Evolutionary conservation across 768 basidiomycete species (phyloP).

Genomic region (Sarcodon aspratus): DNA sequence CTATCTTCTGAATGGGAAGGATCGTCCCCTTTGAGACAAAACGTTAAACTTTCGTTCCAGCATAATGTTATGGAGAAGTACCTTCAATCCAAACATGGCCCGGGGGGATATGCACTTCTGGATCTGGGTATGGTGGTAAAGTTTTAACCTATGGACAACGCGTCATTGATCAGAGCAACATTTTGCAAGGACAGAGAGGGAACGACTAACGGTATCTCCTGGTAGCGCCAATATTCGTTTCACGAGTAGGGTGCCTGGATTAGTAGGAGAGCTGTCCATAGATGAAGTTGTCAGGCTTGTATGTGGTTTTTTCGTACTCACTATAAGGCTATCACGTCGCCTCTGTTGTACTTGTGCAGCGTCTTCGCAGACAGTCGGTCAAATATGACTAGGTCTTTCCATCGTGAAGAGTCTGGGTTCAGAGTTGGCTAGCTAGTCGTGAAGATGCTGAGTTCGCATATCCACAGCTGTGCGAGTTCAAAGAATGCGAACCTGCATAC

Average conservation of each 20-base stretch:
- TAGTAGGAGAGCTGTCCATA: slow-evolving; percentile 41
- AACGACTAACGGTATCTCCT: slow-evolving; percentile 35
- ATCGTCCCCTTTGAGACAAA: slow-evolving; percentile 41
- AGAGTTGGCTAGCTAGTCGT: slow-evolving; percentile 51
- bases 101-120: slow-evolving; percentile 40
- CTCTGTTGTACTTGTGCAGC: slow-evolving; percentile 28
- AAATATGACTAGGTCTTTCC: slow-evolving; percentile 55
- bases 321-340: slow-evolving; percentile 59
- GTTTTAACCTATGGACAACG: slow-evolving; percentile 32
- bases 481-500: slow-evolving; percentile 54
- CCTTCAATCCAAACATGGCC: slow-evolving; percentile 75
- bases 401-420: slow-evolving; percentile 56
- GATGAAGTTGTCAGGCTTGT: background rate
- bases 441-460: too few relatives aligned
- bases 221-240: slow-evolving; percentile 58
- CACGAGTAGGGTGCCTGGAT: slow-evolving; percentile 41
- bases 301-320: slow-evolving; percentile 15
- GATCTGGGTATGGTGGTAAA: slow-evolving; percentile 53
- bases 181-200: too few relatives aligned
- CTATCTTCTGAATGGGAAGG: slow-evolving; percentile 59
- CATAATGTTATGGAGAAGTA: slow-evolving; percentile 12
- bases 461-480: background rate
- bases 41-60: background rate
- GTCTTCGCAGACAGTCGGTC: slow-evolving; percentile 35
- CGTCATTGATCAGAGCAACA: background rate